Conservation (phyloP, 2,329 filamentous ascomycete genomes). For the Fusarium haematococcum region DNA sequence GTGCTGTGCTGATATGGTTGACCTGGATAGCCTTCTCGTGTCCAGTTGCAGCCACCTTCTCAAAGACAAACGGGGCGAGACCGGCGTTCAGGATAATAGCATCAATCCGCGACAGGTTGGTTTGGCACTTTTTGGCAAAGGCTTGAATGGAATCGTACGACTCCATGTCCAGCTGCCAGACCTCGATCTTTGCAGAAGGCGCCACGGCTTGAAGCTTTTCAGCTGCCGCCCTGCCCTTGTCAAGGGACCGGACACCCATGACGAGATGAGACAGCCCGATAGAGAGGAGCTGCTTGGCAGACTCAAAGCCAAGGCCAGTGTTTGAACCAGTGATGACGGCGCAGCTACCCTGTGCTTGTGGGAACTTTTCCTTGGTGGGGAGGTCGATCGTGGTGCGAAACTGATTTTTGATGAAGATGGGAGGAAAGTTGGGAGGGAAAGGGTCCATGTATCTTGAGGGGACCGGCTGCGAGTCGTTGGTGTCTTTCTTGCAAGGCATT, state of each 20-base stretch:
- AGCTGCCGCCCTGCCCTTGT: conserved; percentile 27
- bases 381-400: conserved; percentile 39
- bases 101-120: conserved; percentile 33
- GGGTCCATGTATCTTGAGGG: conserved; percentile 23
- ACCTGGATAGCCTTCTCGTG: conserved; percentile 50
- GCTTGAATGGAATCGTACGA: conserved; percentile 40
- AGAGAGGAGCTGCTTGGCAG: conserved; percentile 37
- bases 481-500: conserved; percentile 20
- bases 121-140: conserved; percentile 29
- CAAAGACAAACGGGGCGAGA: conserved; percentile 30
- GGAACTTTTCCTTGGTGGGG: conserved; percentile 27
- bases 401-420: conserved; percentile 36
- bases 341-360: conserved; percentile 22
- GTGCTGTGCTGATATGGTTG: conserved; percentile 47
- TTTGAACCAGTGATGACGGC: conserved; percentile 44
- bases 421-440: conserved; percentile 16
- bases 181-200: conserved; percentile 33
- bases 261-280: conserved; percentile 30
- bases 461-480: not conserved
- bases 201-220: conserved; percentile 1
- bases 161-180: conserved; percentile 43
- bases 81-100: conserved; percentile 52
- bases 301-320: conserved; percentile 41
- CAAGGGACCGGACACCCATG: conserved; percentile 31
- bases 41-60: conserved; percentile 30